phyloP scores from a whole-genome alignment of 1,139 yeast genomes.

The Lodderomyces beijingensis region DNA sequence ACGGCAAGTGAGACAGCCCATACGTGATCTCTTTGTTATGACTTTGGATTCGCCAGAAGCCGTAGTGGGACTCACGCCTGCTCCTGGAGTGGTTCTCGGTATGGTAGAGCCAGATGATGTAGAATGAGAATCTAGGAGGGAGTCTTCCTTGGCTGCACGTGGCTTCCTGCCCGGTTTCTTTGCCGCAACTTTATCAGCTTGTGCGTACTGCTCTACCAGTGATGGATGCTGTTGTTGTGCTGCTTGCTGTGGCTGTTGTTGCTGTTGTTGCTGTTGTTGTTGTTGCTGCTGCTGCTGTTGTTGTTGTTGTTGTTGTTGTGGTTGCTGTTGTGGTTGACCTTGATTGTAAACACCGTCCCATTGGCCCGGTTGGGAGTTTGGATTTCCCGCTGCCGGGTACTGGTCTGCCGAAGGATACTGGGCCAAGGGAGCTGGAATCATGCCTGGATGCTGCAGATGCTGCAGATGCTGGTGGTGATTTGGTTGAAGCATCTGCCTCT shows the following conservation, averaged over 20 bases:
- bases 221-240: slow-evolving; percentile 5
- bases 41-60: slow-evolving; percentile 10
- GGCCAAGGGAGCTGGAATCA: background rate
- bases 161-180: slow-evolving; percentile 10
- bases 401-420: background rate
- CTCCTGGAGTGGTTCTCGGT: background rate
- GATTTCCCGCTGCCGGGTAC: too few relatives aligned
- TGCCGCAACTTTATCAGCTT: slow-evolving; percentile 1
- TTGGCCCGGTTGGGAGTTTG: slow-evolving; percentile 1
- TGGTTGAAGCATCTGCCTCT: slow-evolving; percentile 2
- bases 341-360: slow-evolving; percentile 1
- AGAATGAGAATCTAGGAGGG: background rate
- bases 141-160: slow-evolving; percentile 3
- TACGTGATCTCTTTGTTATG: slow-evolving; percentile 33
- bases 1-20: slow-evolving; percentile 47
- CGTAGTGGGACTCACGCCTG: background rate
- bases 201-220: background rate
- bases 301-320: slow-evolving; percentile 2
- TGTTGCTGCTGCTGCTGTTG: slow-evolving; percentile 6
- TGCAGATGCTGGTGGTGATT: slow-evolving; percentile 3
- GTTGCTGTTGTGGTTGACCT: slow-evolving; percentile 4
- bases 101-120: background rate
- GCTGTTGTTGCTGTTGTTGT: slow-evolving; percentile 7
- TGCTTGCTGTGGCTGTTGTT: slow-evolving; percentile 5
- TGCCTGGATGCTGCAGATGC: slow-evolving; percentile 1